Conservation (phyloP, 768 basidiomycete genomes). For the Leccinum broughii region DNA sequence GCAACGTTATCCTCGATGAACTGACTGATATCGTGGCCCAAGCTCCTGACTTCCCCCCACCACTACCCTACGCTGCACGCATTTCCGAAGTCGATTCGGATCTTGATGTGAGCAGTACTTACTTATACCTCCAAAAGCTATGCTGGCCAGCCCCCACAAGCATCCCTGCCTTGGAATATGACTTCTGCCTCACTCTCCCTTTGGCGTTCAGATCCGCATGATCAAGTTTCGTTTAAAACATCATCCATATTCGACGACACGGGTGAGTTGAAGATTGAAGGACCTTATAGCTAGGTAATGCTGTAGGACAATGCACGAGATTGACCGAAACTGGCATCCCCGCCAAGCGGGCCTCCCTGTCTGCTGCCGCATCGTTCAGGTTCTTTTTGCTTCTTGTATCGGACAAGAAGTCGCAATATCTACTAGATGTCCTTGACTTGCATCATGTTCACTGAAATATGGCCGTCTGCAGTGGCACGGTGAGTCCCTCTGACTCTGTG, state of each 20-base stretch:
- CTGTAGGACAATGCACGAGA: too few species aligned
- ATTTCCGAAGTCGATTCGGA: background rate
- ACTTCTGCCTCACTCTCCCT: background rate
- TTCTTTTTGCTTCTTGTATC: too few species aligned
- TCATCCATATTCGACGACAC: background rate
- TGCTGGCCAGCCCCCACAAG: background rate
- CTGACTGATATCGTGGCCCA: background rate
- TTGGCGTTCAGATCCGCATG: background rate
- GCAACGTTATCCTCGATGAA: background rate
- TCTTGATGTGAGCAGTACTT: background rate
- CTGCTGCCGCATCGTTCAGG: too few species aligned
- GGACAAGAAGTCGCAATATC: too few species aligned
- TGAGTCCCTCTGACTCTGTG: too few species aligned
- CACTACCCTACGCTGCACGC: background rate
- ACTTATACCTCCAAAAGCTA: background rate
- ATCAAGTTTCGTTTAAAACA: background rate
- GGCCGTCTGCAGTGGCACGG: too few species aligned
- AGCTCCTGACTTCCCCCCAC: background rate
- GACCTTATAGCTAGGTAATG: too few species aligned
- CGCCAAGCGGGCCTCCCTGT: too few species aligned
- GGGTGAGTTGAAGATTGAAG: background rate
- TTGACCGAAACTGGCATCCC: too few species aligned
- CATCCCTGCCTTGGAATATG: background rate
- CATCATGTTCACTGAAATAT: too few species aligned
- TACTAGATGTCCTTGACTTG: too few species aligned